A percentile compares a stretch with the other conserved stretches of the same genome.
These are phyloP conservation scores for Mallotus japonicus DNA, from an alignment of 441 rosid genomes.

Conservation along the genomic window DNA sequence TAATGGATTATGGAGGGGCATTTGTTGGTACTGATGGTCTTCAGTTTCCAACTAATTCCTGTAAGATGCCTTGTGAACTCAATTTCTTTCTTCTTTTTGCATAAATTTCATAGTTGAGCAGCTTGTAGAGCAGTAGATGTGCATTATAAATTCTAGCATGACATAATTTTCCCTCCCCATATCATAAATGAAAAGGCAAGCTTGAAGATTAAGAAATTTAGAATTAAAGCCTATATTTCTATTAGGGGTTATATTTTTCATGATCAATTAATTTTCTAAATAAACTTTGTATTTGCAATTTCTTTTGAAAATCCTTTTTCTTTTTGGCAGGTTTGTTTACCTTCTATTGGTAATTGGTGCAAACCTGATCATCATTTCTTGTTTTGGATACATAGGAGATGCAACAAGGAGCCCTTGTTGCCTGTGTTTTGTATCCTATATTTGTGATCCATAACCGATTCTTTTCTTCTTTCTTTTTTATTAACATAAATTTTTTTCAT, in stretches of 20 bases:
- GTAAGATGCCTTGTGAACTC: constrained; percentile 43
- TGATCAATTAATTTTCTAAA: no score
- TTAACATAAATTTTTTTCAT: no score
- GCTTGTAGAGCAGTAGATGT: not conserved
- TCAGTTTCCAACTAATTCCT: constrained; percentile 93
- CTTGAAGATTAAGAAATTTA: not conserved
- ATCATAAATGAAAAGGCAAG: constrained; percentile 2
- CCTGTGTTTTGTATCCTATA: no score
- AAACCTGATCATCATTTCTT: no score
- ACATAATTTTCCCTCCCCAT: not conserved
- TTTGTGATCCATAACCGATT: no score
- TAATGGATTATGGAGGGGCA: constrained; percentile 87
- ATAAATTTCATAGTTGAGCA: constrained; percentile 1
- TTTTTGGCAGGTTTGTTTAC: no score
- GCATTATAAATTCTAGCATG: not conserved
- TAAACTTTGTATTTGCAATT: no score
- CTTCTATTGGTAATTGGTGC: no score
- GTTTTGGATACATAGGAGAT: no score
- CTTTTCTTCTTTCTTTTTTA: no score
- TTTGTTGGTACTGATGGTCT: constrained; percentile 81
- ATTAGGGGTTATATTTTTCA: not conserved
- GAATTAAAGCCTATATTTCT: not conserved
- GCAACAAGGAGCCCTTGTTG: no score
- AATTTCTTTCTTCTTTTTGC: constrained; percentile 10
- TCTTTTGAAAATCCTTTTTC: no score